Conservation (phyloP, 2,329 filamentous ascomycete genomes). For the Arachnopeziza araneosa region DNA sequence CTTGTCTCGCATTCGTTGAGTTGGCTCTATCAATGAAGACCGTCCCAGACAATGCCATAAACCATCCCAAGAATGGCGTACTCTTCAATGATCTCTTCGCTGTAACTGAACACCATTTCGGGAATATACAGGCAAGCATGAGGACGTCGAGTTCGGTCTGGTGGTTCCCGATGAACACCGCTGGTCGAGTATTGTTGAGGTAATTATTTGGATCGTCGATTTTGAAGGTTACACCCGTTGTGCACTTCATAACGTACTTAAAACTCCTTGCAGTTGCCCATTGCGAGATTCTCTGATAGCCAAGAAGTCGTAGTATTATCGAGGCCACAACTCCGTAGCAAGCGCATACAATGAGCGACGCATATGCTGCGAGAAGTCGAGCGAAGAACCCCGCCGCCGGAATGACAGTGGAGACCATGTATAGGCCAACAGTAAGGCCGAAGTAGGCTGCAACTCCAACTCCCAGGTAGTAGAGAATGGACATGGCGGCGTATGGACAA, state of each 20-base stretch:
- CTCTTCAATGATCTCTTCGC: slow-evolving; percentile 80
- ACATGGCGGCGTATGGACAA: slow-evolving; percentile 19
- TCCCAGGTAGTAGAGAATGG: slow-evolving; percentile 29
- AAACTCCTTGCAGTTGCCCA: slow-evolving; percentile 79
- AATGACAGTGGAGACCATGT: slow-evolving; percentile 53
- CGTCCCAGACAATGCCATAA: slow-evolving; percentile 80
- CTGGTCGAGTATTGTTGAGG: slow-evolving; percentile 58
- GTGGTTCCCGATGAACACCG: slow-evolving; percentile 91
- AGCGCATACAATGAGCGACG: slow-evolving; percentile 55
- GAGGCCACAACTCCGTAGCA: slow-evolving; percentile 72
- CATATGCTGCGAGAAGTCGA: slow-evolving; percentile 61
- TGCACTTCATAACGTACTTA: slow-evolving; percentile 68
- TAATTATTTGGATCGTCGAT: slow-evolving; percentile 62
- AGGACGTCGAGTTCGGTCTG: slow-evolving; percentile 94
- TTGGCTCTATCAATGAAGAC: slow-evolving; percentile 95
- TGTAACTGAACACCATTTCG: slow-evolving; percentile 85
- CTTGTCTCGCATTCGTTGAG: slow-evolving; percentile 71
- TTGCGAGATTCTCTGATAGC: slow-evolving; percentile 72
- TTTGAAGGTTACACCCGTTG: slow-evolving; percentile 73
- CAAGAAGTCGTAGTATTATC: slow-evolving; percentile 62
- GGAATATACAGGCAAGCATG: slow-evolving; percentile 85
- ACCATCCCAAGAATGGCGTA: slow-evolving; percentile 87
- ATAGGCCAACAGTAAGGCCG: slow-evolving; percentile 50
- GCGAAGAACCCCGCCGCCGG: slow-evolving; percentile 62
- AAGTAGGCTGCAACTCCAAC: slow-evolving; percentile 48